A percentile compares a stretch with the other conserved stretches of the same genome.
Evolutionary conservation across 106 monocot species (phyloP).

Genomic region (Gastrodia elata): DNA sequence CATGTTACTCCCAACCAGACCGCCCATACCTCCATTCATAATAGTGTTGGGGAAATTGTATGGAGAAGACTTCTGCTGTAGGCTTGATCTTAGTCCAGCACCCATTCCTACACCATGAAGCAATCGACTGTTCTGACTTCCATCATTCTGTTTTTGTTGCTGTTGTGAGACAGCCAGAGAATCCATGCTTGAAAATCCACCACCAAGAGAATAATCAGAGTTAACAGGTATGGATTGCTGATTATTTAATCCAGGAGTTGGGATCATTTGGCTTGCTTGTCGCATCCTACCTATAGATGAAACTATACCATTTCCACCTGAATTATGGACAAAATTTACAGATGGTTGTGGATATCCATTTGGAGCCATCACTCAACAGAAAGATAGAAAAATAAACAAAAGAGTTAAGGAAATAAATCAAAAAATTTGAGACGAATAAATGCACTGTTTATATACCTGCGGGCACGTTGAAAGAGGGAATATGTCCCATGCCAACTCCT

Average conservation of each 20-base stretch:
- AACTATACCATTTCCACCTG: slow-evolving; percentile 34
- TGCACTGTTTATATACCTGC: slow-evolving; percentile 20
- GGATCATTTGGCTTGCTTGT: slow-evolving; percentile 78
- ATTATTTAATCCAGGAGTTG: slow-evolving; percentile 84
- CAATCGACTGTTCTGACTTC: slow-evolving; percentile 48
- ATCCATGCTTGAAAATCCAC: slow-evolving; percentile 39
- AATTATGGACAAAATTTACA: slow-evolving; percentile 32
- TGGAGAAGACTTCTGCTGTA: slow-evolving; percentile 46
- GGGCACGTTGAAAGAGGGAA: slow-evolving; percentile 23
- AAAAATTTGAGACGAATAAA: not conserved
- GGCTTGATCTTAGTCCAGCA: slow-evolving; percentile 33
- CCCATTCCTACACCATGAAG: slow-evolving; percentile 38
- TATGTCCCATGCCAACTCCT: slow-evolving; percentile 21
- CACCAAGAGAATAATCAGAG: slow-evolving; percentile 33
- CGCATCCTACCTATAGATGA: slow-evolving; percentile 32
- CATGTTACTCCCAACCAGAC: slow-evolving; percentile 37
- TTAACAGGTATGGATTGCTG: slow-evolving; percentile 32
- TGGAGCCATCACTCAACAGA: slow-evolving; percentile 23
- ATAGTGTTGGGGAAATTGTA: slow-evolving; percentile 58
- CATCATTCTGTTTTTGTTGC: slow-evolving; percentile 59
- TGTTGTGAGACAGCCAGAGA: slow-evolving; percentile 33
- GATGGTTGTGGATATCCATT: slow-evolving; percentile 52
- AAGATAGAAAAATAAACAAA: slow-evolving; percentile 2
- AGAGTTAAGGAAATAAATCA: not conserved
- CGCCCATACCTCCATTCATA: slow-evolving; percentile 37